Base-by-base conservation (phyloP, 805 yeast genomes). In the Sungouiozyma ichnusensis region DNA sequence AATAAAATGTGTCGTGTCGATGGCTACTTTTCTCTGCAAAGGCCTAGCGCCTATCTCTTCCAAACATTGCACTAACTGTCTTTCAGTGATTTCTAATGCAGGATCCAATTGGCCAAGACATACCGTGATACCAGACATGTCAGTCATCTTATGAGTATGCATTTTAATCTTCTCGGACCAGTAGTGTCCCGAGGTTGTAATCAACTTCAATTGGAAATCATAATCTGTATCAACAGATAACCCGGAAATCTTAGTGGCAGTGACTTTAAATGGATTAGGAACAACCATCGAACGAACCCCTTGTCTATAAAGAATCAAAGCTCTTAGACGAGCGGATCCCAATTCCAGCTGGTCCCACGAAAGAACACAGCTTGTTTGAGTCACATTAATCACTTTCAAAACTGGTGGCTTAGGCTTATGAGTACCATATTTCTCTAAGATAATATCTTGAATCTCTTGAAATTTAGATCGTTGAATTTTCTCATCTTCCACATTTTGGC, bases 1-100 rank as follows among this genome's bases (percentile, higher is more conserved):
- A n/a, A 92, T 70, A 55, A 82, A 92, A 62, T 92, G 98, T 1
- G 98, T 92, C 1, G 98, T 92, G 55, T 90, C 97, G 43, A 90
- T 83, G 50, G 74, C 74, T 41, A 90, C 92, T 43, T 72, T 69
- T 17, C 65, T 65, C 55, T 86, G 94, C 16, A 85, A 64, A 1
- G 88, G 86, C 51, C 74, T 81, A 16, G 95, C 95, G 15, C 94
- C 94, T 55, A 92, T 82, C n/a, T 73, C 71, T 20, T 58, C 51
- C 53, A 86, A 72, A 1, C 85, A 68, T 6, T 67, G 69, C 45
- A 74, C 75, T 44, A 92, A 74, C 48, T 85, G 94, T 7, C 61
- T 63, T 16, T 58, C 57, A 5, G 71, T 58, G 33, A 77, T 64
- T 5, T 60, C 60, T 32, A 67, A 66, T 37, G 79, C 78, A 40